Evolutionary conservation across 1,139 yeast genomes (phyloP), one percentile per base, ranked within the genome.

Genomic region (Yamadazyma membranifaciens): DNA sequence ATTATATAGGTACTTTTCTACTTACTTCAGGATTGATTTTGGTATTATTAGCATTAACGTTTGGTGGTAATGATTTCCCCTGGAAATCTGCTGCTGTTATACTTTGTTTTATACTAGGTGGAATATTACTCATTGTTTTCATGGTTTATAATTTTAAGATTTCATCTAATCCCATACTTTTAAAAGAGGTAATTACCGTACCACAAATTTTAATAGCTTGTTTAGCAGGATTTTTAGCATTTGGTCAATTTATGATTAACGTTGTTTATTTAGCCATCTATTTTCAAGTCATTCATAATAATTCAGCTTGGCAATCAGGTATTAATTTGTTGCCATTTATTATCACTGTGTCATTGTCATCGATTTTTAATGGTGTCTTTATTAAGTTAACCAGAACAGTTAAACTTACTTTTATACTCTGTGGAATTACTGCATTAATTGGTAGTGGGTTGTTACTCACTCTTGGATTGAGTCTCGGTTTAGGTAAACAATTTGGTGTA

Each of bases 71-170:
- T 2, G 62, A 73, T 9, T 78, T 63, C 49, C 50, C 60, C 0
- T 80, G 84, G 84, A 52, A 69, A 45, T 73, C 81, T 26, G 56
- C 75, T 0, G 56, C 73, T 14, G 75, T 75, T 4, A 78, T 80
- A n/a, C 49, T 62, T 6, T 62, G 78, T 60, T 65, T 78, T 38
- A 52, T 63, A 1, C 51, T 78, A 20, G 83, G 83, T 4, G 75
- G 72, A 0, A 16, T 55, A 10, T 37, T 55, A 4, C 20, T 36
- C 26, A 45, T 54, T 34, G 40, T 37, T 1, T 64, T 60, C 41
- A 42, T 51, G 9, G 35, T 60, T 13, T 64, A 66, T 66, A 63
- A 62, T 44, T 60, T 56, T 39, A 43, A 32, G 12, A 56, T 44
- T 36, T 56, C 65, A 30, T 59, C 52, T 33, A 44, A 48, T 33